These are phyloP conservation scores for Neohortaea acidophila DNA, from an alignment of 495 filamentous ascomycete genomes.

Conservation along the genomic window DNA sequence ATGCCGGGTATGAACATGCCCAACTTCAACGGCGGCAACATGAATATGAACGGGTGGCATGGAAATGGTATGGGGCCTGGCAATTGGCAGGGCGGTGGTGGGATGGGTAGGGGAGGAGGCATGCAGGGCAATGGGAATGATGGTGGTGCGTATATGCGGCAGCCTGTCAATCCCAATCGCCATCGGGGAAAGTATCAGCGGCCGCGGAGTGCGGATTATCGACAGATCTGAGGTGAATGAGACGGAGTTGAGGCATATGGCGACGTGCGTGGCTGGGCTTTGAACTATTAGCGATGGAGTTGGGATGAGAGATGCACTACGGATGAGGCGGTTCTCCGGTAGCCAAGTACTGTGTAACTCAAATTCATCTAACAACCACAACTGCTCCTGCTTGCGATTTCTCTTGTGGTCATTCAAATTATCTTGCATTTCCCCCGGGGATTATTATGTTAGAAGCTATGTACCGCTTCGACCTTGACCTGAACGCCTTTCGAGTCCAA, in stretches of 20 bases:
- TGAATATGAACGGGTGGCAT: constrained; percentile 22
- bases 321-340: too few relatives aligned
- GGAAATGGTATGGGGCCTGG: constrained; percentile 25
- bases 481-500: too few relatives aligned
- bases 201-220: constrained; percentile 75
- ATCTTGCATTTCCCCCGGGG: too few relatives aligned
- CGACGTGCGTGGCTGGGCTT: too few relatives aligned
- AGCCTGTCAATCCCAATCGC: constrained; percentile 88
- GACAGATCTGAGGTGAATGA: constrained; percentile 61
- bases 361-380: too few relatives aligned
- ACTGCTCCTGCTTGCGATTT: too few relatives aligned
- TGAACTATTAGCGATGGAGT: constrained; percentile 17
- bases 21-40: background rate
- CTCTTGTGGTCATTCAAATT: too few relatives aligned
- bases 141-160: constrained; percentile 86
- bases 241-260: too few relatives aligned
- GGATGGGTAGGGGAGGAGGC: constrained; percentile 20
- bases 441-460: too few relatives aligned
- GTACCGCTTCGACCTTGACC: too few relatives aligned
- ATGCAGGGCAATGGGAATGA: constrained; percentile 55
- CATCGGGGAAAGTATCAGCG: constrained; percentile 65
- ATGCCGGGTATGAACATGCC: constrained; percentile 5
- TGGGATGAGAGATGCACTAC: constrained; percentile 7
- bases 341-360: too few relatives aligned
- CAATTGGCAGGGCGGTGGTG: constrained; percentile 31